Percentiles rank a stretch among this genome's conserved stretches.
phyloP scores from a whole-genome alignment of 2,329 filamentous ascomycete genomes.

The Nigrospora sphaerica region DNA sequence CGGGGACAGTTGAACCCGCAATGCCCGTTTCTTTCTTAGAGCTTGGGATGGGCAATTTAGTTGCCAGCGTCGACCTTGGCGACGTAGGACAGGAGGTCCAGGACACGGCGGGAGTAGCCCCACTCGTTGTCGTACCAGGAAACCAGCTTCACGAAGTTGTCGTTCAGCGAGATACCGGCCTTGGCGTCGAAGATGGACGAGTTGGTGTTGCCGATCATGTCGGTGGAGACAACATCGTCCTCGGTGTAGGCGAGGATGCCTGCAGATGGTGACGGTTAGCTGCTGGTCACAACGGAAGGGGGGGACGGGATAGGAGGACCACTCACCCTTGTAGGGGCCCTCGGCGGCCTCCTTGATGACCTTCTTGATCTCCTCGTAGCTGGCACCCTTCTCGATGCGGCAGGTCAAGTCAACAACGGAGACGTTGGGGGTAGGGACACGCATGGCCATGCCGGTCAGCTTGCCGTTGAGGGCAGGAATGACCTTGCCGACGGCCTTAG shows the following conservation, averaged over 20 bases:
- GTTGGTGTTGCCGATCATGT: constrained; percentile 85
- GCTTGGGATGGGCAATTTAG: constrained; percentile 20
- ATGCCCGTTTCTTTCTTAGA: constrained; percentile 10
- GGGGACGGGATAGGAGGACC: neutral
- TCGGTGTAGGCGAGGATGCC: constrained; percentile 91
- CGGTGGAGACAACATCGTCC: constrained; percentile 91
- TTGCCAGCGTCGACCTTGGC: constrained; percentile 65
- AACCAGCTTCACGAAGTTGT: constrained; percentile 98
- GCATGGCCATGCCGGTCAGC: constrained; percentile 99
- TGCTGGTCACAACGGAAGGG: too few species aligned
- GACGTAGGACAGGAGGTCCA: constrained; percentile 74
- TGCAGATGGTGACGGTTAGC: constrained; percentile 25
- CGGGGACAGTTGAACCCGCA: too few species aligned
- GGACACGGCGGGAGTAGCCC: constrained; percentile 95
- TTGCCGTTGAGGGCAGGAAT: constrained; percentile 97
- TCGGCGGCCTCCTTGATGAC: constrained; percentile 83
- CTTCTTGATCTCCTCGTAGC: constrained; percentile 88
- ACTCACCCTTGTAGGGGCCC: constrained; percentile 76
- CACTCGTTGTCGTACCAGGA: constrained; percentile 99
- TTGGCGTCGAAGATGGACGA: constrained; percentile 99
- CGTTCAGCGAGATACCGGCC: constrained; percentile 97
- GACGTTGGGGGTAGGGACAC: constrained; percentile 97
- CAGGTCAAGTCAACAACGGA: constrained; percentile 96
- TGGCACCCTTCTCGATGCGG: constrained; percentile 85
- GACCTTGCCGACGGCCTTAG: constrained; percentile 99